These are phyloP conservation scores for Oropetium thomaeum DNA, from an alignment of 176 grass and related monocot genomes.

Conservation along the genomic window DNA sequence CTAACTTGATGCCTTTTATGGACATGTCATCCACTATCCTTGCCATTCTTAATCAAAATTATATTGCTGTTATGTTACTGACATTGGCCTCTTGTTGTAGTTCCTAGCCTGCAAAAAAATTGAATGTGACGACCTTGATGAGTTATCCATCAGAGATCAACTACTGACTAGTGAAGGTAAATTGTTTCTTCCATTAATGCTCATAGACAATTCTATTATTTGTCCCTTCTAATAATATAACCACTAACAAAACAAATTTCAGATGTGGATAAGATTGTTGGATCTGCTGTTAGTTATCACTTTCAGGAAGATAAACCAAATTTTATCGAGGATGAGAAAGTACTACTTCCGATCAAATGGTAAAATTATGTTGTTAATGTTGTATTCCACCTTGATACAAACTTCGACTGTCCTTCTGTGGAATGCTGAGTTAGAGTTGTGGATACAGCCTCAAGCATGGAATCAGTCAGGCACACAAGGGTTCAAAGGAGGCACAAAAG, in stretches of 20 bases:
- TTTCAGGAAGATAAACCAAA: background rate
- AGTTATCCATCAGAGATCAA: conserved; percentile 63
- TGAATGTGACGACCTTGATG: conserved; percentile 65
- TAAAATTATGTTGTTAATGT: conserved; percentile 8
- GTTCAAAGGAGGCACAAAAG: conserved; percentile 61
- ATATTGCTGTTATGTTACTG: background rate
- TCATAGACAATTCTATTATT: background rate
- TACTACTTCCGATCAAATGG: conserved; percentile 36
- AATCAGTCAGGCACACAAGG: conserved; percentile 55
- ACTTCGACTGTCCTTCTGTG: background rate
- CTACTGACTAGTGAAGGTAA: conserved; percentile 64
- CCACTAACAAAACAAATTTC: conserved; percentile 13
- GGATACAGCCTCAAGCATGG: conserved; percentile 63
- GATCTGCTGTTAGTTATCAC: conserved; percentile 34
- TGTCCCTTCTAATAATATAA: background rate
- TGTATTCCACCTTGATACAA: conserved; percentile 3
- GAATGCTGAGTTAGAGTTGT: conserved; percentile 34
- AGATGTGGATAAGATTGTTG: conserved; percentile 58
- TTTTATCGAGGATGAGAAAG: conserved; percentile 10
- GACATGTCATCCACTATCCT: background rate
- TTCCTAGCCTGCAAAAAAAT: conserved; percentile 52
- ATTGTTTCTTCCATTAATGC: conserved; percentile 17
- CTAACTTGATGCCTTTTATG: conserved; percentile 6
- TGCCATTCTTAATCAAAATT: background rate
- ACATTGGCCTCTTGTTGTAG: conserved; percentile 29